These are phyloP conservation scores for Lasiodiplodia hormozganensis DNA, from an alignment of 2,329 filamentous ascomycete species.

Conservation along the genomic window DNA sequence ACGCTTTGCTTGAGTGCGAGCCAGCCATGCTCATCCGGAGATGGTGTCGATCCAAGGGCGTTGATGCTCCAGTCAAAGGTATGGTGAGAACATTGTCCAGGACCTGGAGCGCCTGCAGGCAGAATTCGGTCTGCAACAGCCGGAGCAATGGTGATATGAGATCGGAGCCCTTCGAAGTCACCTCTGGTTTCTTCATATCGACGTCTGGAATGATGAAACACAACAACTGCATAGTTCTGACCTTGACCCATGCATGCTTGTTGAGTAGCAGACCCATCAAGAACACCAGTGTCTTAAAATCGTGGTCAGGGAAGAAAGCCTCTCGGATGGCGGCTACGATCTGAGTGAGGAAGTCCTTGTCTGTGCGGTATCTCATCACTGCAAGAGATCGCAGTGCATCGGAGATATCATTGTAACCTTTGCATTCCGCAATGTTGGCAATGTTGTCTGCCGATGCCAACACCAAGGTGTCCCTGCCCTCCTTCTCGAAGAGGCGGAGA, in stretches of 20 bases:
- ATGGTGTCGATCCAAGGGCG: slow-evolving; percentile 89
- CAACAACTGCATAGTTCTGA: slow-evolving; percentile 90
- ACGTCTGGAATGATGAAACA: slow-evolving; percentile 85
- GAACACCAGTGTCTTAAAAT: slow-evolving; percentile 87
- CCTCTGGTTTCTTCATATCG: slow-evolving; percentile 90
- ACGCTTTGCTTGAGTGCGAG: slow-evolving; percentile 76
- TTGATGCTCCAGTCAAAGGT: slow-evolving; percentile 67
- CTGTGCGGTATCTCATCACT: slow-evolving; percentile 68
- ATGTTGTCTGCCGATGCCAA: slow-evolving; percentile 72
- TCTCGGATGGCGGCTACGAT: slow-evolving; percentile 76
- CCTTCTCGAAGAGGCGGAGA: slow-evolving; percentile 76
- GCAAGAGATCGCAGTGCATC: slow-evolving; percentile 74
- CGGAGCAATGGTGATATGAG: slow-evolving; percentile 91
- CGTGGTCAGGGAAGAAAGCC: slow-evolving; percentile 80
- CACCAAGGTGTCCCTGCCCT: slow-evolving; percentile 54
- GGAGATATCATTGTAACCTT: slow-evolving; percentile 72
- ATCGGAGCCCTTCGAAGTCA: slow-evolving; percentile 90
- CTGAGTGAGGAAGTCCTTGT: slow-evolving; percentile 77
- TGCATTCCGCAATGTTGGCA: slow-evolving; percentile 73
- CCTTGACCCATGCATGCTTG: slow-evolving; percentile 84
- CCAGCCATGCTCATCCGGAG: slow-evolving; percentile 98
- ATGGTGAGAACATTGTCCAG: slow-evolving; percentile 96
- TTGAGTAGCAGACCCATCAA: slow-evolving; percentile 92
- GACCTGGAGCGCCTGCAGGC: slow-evolving; percentile 88
- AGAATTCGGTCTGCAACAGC: slow-evolving; percentile 90